Conservation (phyloP, 441 rosid species). For the Populus hybrid region DNA sequence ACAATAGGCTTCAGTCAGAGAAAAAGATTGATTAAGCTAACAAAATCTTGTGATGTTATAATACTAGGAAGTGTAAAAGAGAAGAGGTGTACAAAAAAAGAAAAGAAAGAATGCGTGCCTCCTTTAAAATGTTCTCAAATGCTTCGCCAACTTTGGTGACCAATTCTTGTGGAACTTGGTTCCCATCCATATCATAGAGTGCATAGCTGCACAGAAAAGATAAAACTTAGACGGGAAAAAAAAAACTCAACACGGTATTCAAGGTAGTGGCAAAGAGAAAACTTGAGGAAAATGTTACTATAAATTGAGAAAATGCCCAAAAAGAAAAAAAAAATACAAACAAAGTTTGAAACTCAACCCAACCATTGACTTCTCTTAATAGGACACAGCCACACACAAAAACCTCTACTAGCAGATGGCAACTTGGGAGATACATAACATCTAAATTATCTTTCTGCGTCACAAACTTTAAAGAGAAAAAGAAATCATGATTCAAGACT, state of each 20-base stretch:
- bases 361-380: background rate
- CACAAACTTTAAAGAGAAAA: background rate
- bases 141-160: conserved; percentile 74
- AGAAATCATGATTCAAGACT: background rate
- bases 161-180: conserved; percentile 81
- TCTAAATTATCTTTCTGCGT: background rate
- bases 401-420: background rate
- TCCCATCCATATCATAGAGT: conserved; percentile 83
- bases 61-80: background rate
- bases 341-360: background rate
- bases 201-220: conserved; percentile 64
- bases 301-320: background rate
- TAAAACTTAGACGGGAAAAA: background rate
- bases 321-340: background rate
- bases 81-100: background rate
- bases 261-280: background rate
- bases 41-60: background rate
- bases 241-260: background rate
- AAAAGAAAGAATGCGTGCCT: conserved; percentile 39
- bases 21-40: background rate
- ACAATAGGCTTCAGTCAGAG: background rate
- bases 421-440: background rate
- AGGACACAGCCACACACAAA: background rate
- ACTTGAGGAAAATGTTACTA: background rate
- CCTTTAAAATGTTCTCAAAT: conserved; percentile 75